Evolutionary conservation across 163 green algal genomes (phyloP).

Genomic region (Volvox carteri): DNA sequence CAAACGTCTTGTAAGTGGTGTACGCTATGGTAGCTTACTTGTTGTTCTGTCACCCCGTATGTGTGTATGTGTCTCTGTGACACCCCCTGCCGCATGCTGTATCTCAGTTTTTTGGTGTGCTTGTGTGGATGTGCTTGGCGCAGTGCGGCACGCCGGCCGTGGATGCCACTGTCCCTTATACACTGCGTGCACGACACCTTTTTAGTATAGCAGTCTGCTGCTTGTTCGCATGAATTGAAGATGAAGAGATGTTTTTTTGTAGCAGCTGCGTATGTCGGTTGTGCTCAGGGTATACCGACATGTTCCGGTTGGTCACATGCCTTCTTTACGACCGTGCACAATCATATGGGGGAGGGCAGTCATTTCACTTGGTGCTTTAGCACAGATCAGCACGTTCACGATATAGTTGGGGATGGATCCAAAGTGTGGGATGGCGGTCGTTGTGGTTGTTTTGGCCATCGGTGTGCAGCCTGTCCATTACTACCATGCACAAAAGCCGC

Average conservation of each 20-base stretch:
- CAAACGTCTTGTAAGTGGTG: background rate
- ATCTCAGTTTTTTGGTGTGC: constrained; percentile 18
- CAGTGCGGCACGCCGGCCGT: background rate
- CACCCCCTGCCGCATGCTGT: background rate
- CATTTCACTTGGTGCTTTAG: no score
- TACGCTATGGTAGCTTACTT: no score
- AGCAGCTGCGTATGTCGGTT: background rate
- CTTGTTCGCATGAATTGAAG: constrained; percentile 11
- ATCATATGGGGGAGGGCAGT: background rate
- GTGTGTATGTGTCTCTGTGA: no score
- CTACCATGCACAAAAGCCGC: no score
- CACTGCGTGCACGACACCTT: background rate
- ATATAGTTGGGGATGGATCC: no score
- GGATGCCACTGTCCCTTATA: background rate
- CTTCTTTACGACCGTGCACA: background rate
- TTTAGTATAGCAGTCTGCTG: background rate
- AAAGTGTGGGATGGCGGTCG: no score
- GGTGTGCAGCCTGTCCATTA: no score
- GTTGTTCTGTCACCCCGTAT: no score
- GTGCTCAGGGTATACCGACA: background rate
- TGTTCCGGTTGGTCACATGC: background rate
- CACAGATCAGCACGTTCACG: no score
- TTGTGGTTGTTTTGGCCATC: no score
- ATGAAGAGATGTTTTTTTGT: constrained; percentile 10
- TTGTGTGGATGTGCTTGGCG: background rate